These are phyloP conservation scores for Umbelopsis isabellina DNA, from an alignment of 192 early-diverging fungal species.

Conservation along the genomic window DNA sequence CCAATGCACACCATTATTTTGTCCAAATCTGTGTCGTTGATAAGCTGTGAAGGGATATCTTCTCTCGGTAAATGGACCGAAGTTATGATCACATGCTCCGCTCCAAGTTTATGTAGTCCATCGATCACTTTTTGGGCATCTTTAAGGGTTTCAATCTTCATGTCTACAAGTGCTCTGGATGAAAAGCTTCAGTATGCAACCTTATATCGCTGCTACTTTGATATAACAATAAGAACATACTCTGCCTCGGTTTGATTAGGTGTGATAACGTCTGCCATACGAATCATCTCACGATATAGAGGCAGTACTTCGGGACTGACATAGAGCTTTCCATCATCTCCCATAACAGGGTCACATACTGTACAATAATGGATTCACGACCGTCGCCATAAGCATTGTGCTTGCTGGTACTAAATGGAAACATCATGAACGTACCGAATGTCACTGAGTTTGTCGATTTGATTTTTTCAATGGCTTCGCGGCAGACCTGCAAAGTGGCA, in stretches of 20 bases:
- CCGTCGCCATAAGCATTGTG: neutral
- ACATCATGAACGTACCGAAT: conserved; percentile 46
- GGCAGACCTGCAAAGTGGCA: conserved; percentile 61
- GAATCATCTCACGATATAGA: conserved; percentile 72
- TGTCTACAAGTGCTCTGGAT: conserved; percentile 57
- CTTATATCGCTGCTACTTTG: neutral
- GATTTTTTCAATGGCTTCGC: conserved; percentile 57
- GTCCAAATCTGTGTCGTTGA: neutral
- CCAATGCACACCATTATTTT: conserved; percentile 5
- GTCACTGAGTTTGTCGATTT: conserved; percentile 50
- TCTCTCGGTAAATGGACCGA: conserved; percentile 53
- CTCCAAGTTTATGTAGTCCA: conserved; percentile 67
- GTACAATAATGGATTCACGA: conserved; percentile 11
- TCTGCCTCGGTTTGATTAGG: conserved; percentile 94
- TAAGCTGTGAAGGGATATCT: conserved; percentile 24
- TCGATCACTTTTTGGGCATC: conserved; percentile 61
- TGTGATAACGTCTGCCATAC: conserved; percentile 76
- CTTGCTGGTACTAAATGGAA: neutral
- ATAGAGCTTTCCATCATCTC: conserved; percentile 85
- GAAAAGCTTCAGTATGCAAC: neutral
- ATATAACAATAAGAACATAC: conserved; percentile 36
- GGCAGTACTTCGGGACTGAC: conserved; percentile 78
- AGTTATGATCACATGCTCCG: conserved; percentile 77
- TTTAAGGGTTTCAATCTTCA: conserved; percentile 49
- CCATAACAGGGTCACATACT: conserved; percentile 90